Conservation (phyloP, 2,329 filamentous ascomycete genomes). For the Gaeumannomyces tritici region DNA sequence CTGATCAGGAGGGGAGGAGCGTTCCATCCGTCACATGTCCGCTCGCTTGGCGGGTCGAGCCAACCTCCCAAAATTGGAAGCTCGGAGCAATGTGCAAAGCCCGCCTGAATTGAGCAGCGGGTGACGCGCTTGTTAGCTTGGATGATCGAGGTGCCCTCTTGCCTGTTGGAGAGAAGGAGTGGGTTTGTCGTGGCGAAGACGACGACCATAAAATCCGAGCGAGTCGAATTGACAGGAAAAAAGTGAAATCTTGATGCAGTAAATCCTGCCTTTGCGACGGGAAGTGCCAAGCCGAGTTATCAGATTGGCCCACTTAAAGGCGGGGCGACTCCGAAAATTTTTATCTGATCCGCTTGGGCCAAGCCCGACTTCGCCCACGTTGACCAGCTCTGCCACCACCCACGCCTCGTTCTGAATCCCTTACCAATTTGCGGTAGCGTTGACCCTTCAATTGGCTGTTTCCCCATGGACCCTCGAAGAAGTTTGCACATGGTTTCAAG, state of each 20-base stretch:
- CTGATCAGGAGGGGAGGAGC: neutral
- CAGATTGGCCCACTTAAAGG: neutral
- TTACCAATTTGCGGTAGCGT: neutral
- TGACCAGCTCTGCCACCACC: neutral
- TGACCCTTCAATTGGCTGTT: neutral
- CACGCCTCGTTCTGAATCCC: neutral
- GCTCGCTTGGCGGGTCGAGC: neutral
- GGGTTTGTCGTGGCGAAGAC: too few species aligned
- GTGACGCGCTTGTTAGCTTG: too few species aligned
- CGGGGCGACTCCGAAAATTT: neutral
- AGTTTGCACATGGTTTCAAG: neutral
- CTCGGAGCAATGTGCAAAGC: neutral
- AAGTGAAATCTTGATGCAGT: neutral
- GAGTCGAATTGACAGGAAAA: neutral
- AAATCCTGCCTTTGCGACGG: neutral
- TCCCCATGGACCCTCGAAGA: neutral
- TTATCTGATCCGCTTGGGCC: slow-evolving; percentile 3
- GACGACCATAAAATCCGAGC: too few species aligned
- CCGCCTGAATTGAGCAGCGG: neutral
- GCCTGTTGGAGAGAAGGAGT: too few species aligned
- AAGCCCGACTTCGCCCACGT: neutral
- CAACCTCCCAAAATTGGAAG: neutral
- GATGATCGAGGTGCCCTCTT: neutral
- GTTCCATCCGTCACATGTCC: neutral
- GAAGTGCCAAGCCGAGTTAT: neutral